phyloP scores from a whole-genome alignment of 2,329 filamentous ascomycete genomes.

The Fusarium pilosicola region DNA sequence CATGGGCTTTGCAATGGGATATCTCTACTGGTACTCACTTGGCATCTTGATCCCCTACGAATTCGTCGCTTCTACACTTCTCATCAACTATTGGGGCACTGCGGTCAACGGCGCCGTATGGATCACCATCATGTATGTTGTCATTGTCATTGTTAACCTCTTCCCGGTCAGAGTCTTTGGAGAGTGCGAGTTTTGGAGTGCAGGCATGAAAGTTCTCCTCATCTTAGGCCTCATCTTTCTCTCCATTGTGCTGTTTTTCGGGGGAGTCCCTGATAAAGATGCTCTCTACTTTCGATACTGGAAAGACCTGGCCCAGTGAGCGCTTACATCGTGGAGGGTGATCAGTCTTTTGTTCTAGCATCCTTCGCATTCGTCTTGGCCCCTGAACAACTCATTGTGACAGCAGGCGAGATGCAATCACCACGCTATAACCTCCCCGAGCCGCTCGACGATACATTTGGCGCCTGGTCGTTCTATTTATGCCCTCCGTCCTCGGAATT shows the following conservation, averaged over 20 bases:
- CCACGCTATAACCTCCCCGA: slow-evolving; percentile 44
- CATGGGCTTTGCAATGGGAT: slow-evolving; percentile 53
- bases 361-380: slow-evolving; percentile 36
- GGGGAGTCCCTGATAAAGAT: neutral
- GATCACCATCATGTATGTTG: neutral
- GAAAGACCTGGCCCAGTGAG: neutral
- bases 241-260: neutral
- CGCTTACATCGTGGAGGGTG: neutral
- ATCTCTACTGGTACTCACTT: slow-evolving; percentile 55
- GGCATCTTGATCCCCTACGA: neutral
- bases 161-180: neutral
- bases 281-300: neutral
- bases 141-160: neutral
- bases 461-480: slow-evolving; percentile 56
- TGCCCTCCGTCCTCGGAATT: neutral
- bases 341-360: slow-evolving; percentile 54
- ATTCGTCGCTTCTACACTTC: neutral
- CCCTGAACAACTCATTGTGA: slow-evolving; percentile 43
- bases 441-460: slow-evolving; percentile 37
- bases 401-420: slow-evolving; percentile 45
- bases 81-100: neutral
- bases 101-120: neutral
- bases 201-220: neutral
- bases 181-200: neutral
- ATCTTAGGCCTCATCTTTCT: neutral